Evolutionary conservation across 148 eudicot species (phyloP), one percentile per base, ranked within the genome.

Genomic region (Rhododendron kiyosumense): DNA sequence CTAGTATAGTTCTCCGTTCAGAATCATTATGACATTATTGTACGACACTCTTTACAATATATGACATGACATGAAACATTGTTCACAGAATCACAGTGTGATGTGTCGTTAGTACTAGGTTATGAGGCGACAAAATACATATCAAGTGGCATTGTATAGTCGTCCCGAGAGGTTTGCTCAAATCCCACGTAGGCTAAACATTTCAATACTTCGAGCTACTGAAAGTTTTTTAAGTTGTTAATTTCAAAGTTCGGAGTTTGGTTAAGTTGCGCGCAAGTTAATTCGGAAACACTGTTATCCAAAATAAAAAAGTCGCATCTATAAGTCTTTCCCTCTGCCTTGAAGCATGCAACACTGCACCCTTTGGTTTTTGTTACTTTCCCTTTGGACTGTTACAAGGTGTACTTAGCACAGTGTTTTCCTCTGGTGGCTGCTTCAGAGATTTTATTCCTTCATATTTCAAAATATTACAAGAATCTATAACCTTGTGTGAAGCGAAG

Each of bases 401-500:
- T 71, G 67, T 48, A 43, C 52, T 65, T 15, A 67, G n/a, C 77
- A 7, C 15, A 3, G 30, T 78, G 26, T 11, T 43, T 24, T 10
- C 26, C 49, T 24, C 24, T 18, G 79, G 48, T 67, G 78, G 38
- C 78, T 26, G 30, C 78, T 83, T 46, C 5, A 30, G 13, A 67
- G 85, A 83, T 65, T 83, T 65, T 54, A 65, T 83, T 83, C 85
- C 76, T 63, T 38, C 57, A 1, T 0, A 12, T 13, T 41, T 45
- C 13, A 32, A 74, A 74, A 13, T 30, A 48, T 82, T 28, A 52
- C 48, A 61, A 51, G 81, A 79, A 79, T 54, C 86, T 18, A 63
- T 65, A 24, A 24, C 59, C 36, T 78, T 52, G 52, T 80, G 36
- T 22, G 63, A 87, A 80, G 79, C 61, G 49, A 38, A 78, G 61